Evolutionary conservation across 495 filamentous ascomycete species (phyloP), one percentile per base, ranked within the genome.

Genomic region (Neurospora cerealis): DNA sequence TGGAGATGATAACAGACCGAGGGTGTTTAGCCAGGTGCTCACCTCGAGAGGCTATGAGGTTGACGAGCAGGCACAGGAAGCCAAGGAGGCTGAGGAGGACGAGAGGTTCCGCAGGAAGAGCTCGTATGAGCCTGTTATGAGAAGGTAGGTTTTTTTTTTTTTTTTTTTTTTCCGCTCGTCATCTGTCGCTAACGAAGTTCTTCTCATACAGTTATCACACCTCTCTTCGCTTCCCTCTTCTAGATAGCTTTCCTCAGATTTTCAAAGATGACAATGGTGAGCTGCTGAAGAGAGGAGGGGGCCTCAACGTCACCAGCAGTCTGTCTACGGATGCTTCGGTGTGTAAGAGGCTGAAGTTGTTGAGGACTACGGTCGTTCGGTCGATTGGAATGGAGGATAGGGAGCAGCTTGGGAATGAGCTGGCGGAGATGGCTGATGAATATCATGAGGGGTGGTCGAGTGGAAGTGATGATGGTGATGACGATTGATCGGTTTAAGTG

Each of bases 381-480:
- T 83, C 78, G 77, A 85, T 93, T 37, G 86, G 86, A 4, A 77
- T 97, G 9, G 92, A 94, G 73, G 95, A 98, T 75, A 87, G 92
- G 13, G 96, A 99, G 82, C 86, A 85, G 15, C 85, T 99, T 41
- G 87, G 89, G 7, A 95, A 97, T 77, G 91, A 93, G n/a, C 84
- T 99, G 37, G 90, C 90, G 62, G 92, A 93, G 77, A 91, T 98
- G 73, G 89, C 91, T 13, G 95, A 97, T 78, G 91, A 90, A 73
- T 98, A 97, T 78, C 90, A 93, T 77, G 93, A 95, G 70, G 95
- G 94, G 1, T 98, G 94, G 93, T 88, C 90, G 44, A 95, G 92
- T 81, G 94, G 90, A 72, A 92, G 89, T 69, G 94, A 97, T 69
- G 90, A 90, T 13, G 93, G 92, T 44, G 92, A 94, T 75, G 94